Evolutionary conservation across 768 basidiomycete genomes (phyloP), one percentile per base, ranked within the genome.

Genomic region (Boletus patriciae): DNA sequence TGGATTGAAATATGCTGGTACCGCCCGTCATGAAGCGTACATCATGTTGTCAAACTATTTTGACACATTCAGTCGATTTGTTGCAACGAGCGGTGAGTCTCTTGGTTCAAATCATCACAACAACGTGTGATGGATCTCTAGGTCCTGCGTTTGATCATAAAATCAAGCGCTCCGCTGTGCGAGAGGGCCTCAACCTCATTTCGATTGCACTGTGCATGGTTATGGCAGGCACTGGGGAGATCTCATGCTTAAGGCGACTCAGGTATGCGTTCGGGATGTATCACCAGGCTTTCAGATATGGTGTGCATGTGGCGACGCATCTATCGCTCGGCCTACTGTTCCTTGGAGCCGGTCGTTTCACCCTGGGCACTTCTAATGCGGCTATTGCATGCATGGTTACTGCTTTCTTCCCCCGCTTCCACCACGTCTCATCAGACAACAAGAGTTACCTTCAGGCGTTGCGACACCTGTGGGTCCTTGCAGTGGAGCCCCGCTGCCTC

Each of bases 211-310:
- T 97, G 33, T 86, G 90, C 66, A 89, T 96, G 82, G 89, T 98
- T 42, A 96, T 98, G 92, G 94, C 96, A 2, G 97, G 97, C 11
- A 96, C 94, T 0, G 97, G 97, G 4, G 94, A 98, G 70, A 83
- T 98, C 48, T 89, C 88, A 53, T 92, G 91, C 62, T 77, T 98
- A 18, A 84, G 92, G 19, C 83, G 94, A 21, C 79, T 98, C 13
- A 83, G 97, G 19, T 89, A 92, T 70, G 86, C 90, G 9, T 98
- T 93, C 66, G 96, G 94, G 25, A 87, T 93, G 80, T 86, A 87
- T 65, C 82, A 83, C 60, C 83, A 83, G 44, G 78, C 79, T 16
- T 84, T 87, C 77, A 84, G 88, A 61, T 98, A 95, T 64, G 94
- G 94, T 2, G 85, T 88, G 21, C 94, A 98, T 66, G 85, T 92